These are phyloP conservation scores for Trichosporon sp. DNA, from an alignment of 1,284 basidiomycete genomes.

Conservation along the genomic window DNA sequence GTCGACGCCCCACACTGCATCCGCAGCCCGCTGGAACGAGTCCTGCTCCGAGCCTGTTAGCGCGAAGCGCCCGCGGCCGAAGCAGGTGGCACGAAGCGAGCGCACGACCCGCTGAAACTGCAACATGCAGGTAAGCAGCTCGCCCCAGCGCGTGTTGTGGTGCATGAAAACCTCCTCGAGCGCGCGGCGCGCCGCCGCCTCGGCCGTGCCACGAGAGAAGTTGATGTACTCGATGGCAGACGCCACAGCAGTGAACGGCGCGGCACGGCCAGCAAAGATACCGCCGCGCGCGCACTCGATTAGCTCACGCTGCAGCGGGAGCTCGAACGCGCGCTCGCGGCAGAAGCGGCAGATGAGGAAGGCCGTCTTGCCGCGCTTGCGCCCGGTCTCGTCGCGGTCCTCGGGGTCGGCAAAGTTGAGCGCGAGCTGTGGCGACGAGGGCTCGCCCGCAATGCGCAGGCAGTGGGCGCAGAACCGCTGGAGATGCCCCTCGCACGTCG, in stretches of 20 bases:
- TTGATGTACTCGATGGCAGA: constrained; percentile 29
- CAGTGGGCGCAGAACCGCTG: constrained; percentile 35
- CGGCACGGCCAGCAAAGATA: constrained; percentile 23
- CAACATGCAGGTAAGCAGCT: constrained; percentile 28
- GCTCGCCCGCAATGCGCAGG: constrained; percentile 22
- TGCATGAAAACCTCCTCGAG: constrained; percentile 39
- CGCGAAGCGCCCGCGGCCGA: neutral
- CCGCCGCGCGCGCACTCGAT: constrained; percentile 31
- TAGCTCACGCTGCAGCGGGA: constrained; percentile 25
- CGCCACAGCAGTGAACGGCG: neutral
- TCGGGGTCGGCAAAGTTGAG: constrained; percentile 20
- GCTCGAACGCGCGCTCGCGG: constrained; percentile 26
- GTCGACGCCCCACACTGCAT: constrained; percentile 22
- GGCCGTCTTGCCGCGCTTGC: neutral
- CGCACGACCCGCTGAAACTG: constrained; percentile 29
- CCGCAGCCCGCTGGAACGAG: neutral
- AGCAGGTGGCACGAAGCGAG: neutral
- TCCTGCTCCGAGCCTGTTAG: neutral
- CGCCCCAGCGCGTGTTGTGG: constrained; percentile 37
- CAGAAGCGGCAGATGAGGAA: constrained; percentile 31
- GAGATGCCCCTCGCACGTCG: constrained; percentile 36
- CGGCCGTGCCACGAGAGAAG: constrained; percentile 23
- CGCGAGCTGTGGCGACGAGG: constrained; percentile 13
- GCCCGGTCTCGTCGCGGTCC: constrained; percentile 30
- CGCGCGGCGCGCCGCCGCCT: constrained; percentile 24